A percentile compares a stretch with the other conserved stretches of the same genome.
Conservation (phyloP, 129 eudicot genomes). For the Tanacetum coccineum region DNA sequence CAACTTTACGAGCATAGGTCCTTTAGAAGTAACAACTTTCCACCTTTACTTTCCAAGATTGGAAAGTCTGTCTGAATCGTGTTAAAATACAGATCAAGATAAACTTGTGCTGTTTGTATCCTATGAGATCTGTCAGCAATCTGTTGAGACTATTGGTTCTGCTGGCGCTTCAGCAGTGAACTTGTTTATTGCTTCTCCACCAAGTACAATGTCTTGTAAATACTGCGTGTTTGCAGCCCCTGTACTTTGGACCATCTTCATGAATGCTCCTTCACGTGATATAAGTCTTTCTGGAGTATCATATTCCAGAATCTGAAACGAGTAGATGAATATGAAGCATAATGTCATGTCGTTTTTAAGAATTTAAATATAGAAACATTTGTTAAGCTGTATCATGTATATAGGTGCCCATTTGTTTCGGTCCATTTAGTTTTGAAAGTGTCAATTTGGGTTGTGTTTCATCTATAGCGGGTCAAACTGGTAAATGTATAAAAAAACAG, state of each 20-base stretch:
- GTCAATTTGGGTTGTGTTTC: background rate
- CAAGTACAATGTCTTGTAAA: slow-evolving; percentile 66
- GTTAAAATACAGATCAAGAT: slow-evolving; percentile 28
- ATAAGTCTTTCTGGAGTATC: slow-evolving; percentile 66
- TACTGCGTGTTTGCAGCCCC: slow-evolving; percentile 97
- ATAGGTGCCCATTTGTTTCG: background rate
- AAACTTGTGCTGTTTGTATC: slow-evolving; percentile 46
- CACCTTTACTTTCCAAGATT: background rate
- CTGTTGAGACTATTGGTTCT: slow-evolving; percentile 39
- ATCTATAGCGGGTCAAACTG: background rate
- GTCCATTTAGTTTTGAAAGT: background rate
- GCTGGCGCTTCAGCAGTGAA: slow-evolving; percentile 40
- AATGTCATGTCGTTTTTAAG: too few relatives aligned
- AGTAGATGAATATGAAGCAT: background rate
- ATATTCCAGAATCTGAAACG: slow-evolving; percentile 71
- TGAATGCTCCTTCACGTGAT: slow-evolving; percentile 69
- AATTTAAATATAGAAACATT: too few relatives aligned
- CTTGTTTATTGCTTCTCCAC: slow-evolving; percentile 36
- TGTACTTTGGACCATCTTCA: slow-evolving; percentile 94
- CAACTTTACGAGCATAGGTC: background rate
- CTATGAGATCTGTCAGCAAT: slow-evolving; percentile 57
- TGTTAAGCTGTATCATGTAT: too few relatives aligned
- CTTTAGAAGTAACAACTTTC: background rate
- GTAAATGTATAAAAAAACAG: too few relatives aligned
- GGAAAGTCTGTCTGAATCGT: background rate